Evolutionary conservation across 345 rosid species (phyloP), one percentile per base, ranked within the genome.

Genomic region (Hypericum androsaemum): DNA sequence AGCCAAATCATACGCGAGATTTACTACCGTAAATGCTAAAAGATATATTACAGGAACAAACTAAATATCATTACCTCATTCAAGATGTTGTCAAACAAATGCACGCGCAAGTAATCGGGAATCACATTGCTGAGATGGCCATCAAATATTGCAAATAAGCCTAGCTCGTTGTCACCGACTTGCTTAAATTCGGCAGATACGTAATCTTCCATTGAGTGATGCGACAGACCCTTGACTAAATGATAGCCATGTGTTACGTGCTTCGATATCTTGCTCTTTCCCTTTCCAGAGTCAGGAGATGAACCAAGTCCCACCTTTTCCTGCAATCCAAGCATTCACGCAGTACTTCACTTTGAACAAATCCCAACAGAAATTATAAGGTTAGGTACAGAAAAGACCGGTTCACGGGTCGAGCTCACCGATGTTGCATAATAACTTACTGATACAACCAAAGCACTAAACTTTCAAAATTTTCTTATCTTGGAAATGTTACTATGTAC

Each of bases 61-160:
- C 32, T 22, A 22, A 22, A 32, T 37, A 10, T 37, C 5, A 42
- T 68, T 56, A 84, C 94, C 97, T 90, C 89, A 8, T 79, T 81
- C 53, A 90, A 65, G 65, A 90, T 90, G 53, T 75, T 87, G 17
- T 82, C 84, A 43, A 90, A 87, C 72, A 90, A 77, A 78, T 90
- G 80, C 0, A 80, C 38, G 37, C 70, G 71, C 59, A 90, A 64
- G 63, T 82, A 87, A 69, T 82, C 86, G 7, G 96, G 98, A 49
- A 87, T 72, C 38, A 68, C 70, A 41, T 81, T 82, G 79, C 98
- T 84, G 28, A 87, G 65, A 62, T 90, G 96, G 37, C 95, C 98
- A 41, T 87, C 98, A 48, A 77, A 90, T 71, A 87, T 90, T 0
- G 96, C 98, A 50, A 90, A 90, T 14, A 90, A 70, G 10, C 98